These are phyloP conservation scores for Gracilaria domingensis DNA, from an alignment of 23 red algal genomes.

Conservation along the genomic window DNA sequence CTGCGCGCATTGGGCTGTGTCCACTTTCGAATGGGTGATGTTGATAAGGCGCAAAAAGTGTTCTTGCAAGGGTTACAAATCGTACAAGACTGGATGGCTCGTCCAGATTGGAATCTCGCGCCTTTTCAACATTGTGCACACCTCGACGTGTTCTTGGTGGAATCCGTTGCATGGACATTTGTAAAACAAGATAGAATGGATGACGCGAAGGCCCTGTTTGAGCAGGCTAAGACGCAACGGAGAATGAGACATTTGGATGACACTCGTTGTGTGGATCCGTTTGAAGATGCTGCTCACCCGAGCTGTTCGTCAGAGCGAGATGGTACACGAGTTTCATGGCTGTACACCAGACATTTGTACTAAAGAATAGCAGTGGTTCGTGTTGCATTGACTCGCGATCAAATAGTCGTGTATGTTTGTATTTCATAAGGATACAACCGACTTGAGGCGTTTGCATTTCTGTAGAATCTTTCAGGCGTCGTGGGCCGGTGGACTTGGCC, in stretches of 20 bases:
- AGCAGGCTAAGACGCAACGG: slow-evolving; percentile 19
- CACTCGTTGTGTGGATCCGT: slow-evolving; percentile 5
- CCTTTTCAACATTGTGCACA: slow-evolving; percentile 88
- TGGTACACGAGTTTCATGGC: not conserved
- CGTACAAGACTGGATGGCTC: slow-evolving; percentile 60
- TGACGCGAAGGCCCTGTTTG: slow-evolving; percentile 67
- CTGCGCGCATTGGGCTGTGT: slow-evolving; percentile 79
- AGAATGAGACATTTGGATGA: slow-evolving; percentile 25
- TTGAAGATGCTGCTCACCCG: slow-evolving; percentile 6
- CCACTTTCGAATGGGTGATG: slow-evolving; percentile 26
- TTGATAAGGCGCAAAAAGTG: slow-evolving; percentile 53
- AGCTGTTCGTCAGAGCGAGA: not conserved
- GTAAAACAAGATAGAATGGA: slow-evolving; percentile 44
- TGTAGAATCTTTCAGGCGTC: too few species aligned
- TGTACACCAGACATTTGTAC: slow-evolving; percentile 32
- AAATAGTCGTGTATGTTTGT: too few species aligned
- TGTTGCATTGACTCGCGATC: too few species aligned
- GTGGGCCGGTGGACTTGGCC: too few species aligned
- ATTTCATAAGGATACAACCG: too few species aligned
- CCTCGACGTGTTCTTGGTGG: slow-evolving; percentile 84
- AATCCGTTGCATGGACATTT: slow-evolving; percentile 67
- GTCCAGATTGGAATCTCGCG: slow-evolving; percentile 65
- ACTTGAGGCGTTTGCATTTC: too few species aligned
- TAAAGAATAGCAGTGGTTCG: not conserved
- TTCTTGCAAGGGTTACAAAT: slow-evolving; percentile 71